Base-by-base conservation (phyloP, 1,139 yeast genomes). In the Starmera stellimalicola region DNA sequence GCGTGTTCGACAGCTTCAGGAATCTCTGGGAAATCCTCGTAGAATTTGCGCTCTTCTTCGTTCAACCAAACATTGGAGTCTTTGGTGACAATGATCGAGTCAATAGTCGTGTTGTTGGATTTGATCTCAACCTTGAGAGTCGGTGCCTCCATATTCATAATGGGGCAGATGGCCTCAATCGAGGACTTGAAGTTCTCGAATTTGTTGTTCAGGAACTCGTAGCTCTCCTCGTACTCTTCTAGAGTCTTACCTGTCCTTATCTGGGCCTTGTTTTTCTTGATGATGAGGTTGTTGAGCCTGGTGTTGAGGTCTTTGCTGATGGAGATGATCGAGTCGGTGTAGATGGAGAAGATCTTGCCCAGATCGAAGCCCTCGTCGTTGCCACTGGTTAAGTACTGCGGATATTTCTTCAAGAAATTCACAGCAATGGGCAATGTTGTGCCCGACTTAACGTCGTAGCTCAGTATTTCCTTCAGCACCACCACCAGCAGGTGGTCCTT, bases 221-320 rank as follows among this genome's bases (percentile, higher is more conserved):
- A 55, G 32, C 63, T 68, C 1, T 51, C 56, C 29, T 66, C 63
- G 27, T 66, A 57, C 30, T 73, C 78, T 26, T 77, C 84, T 18
- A 72, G 54, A 5, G 72, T 53, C 42, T 68, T 70, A 19, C 94
- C 94, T 2, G 81, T 73, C 45, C 81, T 65, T 34, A 81, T 69
- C 32, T 79, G 73, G 2, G 77, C 71, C 35, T 65, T 68, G 35
- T 66, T 66, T 40, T 70, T 73, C 28, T 62, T 62, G 16, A 57
- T 51, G 12, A 58, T 60, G 18, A 66, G 49, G 17, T 58, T 58
- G 16, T 52, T 48, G 2, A 70, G 52, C 15, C 53, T 49, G 19
- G 53, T 50, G 34, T 69, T 63, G 22, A 67, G 44, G 1, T 52
- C 53, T 6, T 52, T 48, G 1, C 75, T 49, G 16, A 58, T 52